These are phyloP conservation scores for Epithemia pelagica DNA, from an alignment of 108 stramenopile genomes.

Conservation along the genomic window DNA sequence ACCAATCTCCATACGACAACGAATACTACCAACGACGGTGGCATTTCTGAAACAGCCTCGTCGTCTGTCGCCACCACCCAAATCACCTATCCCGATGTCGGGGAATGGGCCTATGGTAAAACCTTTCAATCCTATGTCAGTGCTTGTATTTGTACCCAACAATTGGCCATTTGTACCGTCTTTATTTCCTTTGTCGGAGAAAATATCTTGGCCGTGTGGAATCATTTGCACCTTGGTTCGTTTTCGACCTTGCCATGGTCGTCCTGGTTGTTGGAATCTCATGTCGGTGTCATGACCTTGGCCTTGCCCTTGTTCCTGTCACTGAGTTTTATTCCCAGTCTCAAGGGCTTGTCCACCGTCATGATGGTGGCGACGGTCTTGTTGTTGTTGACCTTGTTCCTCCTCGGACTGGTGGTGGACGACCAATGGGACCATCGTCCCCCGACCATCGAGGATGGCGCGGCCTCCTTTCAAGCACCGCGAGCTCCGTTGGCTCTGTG, in stretches of 20 bases:
- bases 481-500: constrained; percentile 48
- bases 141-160: constrained; percentile 43
- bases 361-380: constrained; percentile 37
- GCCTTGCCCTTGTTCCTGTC: constrained; percentile 41
- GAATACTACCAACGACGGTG: background rate
- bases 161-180: constrained; percentile 71
- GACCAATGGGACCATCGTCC: constrained; percentile 41
- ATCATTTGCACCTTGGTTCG: background rate
- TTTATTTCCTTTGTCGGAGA: constrained; percentile 67
- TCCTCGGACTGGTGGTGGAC: constrained; percentile 28
- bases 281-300: constrained; percentile 40
- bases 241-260: background rate
- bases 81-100: constrained; percentile 62
- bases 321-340: constrained; percentile 38
- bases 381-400: constrained; percentile 37
- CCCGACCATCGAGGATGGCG: background rate
- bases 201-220: constrained; percentile 51
- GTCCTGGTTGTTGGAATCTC: constrained; percentile 1
- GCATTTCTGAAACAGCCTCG: background rate
- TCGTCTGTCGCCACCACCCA: background rate
- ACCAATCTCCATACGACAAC: background rate
- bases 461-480: background rate
- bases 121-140: constrained; percentile 47
- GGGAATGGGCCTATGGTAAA: constrained; percentile 57
- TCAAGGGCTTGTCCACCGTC: constrained; percentile 48